Evolutionary conservation across 73 alveolate species (phyloP).

Genomic region (Breviolum minutum): DNA sequence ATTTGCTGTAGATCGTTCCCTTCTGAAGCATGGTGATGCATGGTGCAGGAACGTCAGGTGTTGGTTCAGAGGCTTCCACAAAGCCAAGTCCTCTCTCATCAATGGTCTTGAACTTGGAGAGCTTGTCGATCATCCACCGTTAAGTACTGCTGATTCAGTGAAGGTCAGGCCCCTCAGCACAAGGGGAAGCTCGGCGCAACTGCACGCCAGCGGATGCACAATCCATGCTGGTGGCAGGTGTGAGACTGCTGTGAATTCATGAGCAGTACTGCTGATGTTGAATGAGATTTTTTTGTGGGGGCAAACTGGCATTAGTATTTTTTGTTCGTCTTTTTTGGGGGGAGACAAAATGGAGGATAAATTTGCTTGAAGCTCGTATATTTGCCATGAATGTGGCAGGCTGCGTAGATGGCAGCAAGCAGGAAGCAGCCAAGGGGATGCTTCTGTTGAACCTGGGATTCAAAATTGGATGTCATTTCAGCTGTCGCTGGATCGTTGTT

Average conservation of each 20-base stretch:
- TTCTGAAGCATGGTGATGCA: too few species aligned
- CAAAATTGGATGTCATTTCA: background rate
- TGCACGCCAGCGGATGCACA: conserved; percentile 60
- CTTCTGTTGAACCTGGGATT: background rate
- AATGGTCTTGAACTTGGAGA: background rate
- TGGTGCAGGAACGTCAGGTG: background rate
- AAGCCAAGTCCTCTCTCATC: background rate
- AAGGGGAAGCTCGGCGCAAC: conserved; percentile 68
- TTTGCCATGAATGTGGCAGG: background rate
- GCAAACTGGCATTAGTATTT: background rate
- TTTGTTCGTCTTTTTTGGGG: background rate
- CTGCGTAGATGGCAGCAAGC: conserved; percentile 79
- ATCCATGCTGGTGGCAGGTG: conserved; percentile 73
- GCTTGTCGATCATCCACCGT: too few species aligned
- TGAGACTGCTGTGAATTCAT: background rate
- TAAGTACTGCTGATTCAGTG: too few species aligned
- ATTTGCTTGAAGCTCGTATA: background rate
- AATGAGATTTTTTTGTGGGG: background rate
- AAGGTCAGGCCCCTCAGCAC: conserved; percentile 58
- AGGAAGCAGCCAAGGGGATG: conserved; percentile 68
- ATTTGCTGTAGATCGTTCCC: too few species aligned
- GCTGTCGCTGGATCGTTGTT: background rate
- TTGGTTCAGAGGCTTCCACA: background rate
- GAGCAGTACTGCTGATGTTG: background rate
- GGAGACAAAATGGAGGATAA: background rate